Conservation (phyloP, 1,284 basidiomycete species). For the Naganishia sp. region DNA sequence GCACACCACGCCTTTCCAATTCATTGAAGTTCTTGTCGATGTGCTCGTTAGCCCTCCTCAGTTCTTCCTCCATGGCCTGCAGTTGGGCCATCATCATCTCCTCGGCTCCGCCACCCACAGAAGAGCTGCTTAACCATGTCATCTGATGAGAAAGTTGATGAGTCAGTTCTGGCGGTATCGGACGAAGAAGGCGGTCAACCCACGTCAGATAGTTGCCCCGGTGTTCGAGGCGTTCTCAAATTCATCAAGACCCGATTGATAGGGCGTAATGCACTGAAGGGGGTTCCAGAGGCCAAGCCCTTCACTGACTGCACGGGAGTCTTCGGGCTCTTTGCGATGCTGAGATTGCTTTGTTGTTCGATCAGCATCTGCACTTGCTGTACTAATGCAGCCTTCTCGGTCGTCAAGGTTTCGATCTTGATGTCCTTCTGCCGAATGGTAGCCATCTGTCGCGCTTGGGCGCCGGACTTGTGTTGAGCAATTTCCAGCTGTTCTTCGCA, state of each 20-base stretch:
- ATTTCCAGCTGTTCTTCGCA: slow-evolving; percentile 14
- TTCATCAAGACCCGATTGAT: slow-evolving; percentile 26
- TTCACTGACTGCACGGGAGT: neutral
- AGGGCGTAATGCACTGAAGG: slow-evolving; percentile 5
- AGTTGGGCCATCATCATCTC: slow-evolving; percentile 53
- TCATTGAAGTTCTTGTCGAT: slow-evolving; percentile 56
- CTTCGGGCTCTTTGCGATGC: slow-evolving; percentile 1
- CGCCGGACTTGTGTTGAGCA: slow-evolving; percentile 1
- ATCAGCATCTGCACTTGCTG: slow-evolving; percentile 41
- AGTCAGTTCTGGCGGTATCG: neutral
- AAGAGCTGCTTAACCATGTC: slow-evolving; percentile 51
- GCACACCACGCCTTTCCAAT: slow-evolving; percentile 53
- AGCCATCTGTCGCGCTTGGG: slow-evolving; percentile 23
- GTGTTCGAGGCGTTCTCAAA: slow-evolving; percentile 44
- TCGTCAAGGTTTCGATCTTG: slow-evolving; percentile 40
- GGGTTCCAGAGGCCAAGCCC: neutral
- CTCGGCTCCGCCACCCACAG: slow-evolving; percentile 42
- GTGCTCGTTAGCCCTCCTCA: slow-evolving; percentile 52
- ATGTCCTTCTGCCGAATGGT: slow-evolving; percentile 38
- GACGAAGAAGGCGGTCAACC: slow-evolving; percentile 20
- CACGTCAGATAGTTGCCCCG: slow-evolving; percentile 50
- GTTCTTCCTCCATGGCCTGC: slow-evolving; percentile 53
- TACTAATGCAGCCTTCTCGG: slow-evolving; percentile 32
- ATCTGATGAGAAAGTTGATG: slow-evolving; percentile 37
- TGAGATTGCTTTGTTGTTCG: slow-evolving; percentile 39